These are phyloP conservation scores for Xylariaceae sp. DNA, from an alignment of 2,329 filamentous ascomycete species.

Conservation along the genomic window DNA sequence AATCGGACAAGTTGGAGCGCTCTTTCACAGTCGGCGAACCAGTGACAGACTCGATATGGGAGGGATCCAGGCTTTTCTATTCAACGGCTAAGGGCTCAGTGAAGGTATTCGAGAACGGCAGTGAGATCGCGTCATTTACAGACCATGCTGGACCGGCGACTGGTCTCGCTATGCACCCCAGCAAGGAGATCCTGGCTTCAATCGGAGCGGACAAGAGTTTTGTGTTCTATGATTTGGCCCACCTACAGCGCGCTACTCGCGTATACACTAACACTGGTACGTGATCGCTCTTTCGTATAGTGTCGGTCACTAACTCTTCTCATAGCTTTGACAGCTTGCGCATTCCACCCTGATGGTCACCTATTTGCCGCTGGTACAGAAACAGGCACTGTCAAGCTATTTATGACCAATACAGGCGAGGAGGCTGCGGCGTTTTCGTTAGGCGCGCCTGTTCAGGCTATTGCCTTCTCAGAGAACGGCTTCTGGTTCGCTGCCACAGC, in stretches of 20 bases:
- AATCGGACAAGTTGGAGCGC: conserved; percentile 70
- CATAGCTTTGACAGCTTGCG: conserved; percentile 73
- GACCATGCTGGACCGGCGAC: conserved; percentile 84
- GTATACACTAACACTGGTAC: conserved; percentile 81
- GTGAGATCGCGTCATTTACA: conserved; percentile 71
- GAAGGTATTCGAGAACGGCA: conserved; percentile 78
- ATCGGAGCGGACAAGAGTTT: conserved; percentile 92
- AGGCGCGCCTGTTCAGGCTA: conserved; percentile 71
- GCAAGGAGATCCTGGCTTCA: conserved; percentile 81
- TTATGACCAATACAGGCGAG: conserved; percentile 80
- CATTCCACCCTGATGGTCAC: conserved; percentile 97
- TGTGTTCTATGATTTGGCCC: conserved; percentile 80
- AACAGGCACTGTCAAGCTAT: conserved; percentile 84
- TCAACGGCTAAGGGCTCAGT: conserved; percentile 78
- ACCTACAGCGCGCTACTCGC: conserved; percentile 73
- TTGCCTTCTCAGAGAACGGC: conserved; percentile 94
- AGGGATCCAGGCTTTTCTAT: conserved; percentile 71
- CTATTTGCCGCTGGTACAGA: conserved; percentile 84
- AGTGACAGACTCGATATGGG: conserved; percentile 70
- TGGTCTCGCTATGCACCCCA: conserved; percentile 80
- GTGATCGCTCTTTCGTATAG: conserved; percentile 35
- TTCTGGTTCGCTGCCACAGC: conserved; percentile 90
- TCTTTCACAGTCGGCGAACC: conserved; percentile 70
- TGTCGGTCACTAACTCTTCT: neutral
- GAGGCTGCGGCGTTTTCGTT: conserved; percentile 76